Conservation (phyloP, 1,284 basidiomycete species). For the Cryptococcus amylolentus region DNA sequence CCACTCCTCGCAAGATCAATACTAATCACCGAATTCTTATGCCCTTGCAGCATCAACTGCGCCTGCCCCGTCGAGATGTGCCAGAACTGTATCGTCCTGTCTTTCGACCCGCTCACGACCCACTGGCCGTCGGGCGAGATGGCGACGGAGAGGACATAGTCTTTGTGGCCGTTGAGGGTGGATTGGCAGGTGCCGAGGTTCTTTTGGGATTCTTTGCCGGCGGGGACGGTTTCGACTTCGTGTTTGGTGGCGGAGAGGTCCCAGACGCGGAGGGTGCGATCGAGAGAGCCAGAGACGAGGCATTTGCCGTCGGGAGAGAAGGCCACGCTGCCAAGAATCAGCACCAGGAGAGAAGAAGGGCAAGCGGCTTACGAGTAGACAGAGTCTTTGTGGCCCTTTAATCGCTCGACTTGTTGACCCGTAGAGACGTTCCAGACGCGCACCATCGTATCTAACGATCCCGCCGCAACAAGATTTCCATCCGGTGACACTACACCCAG, state of each 20-base stretch:
- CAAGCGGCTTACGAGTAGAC: constrained; percentile 56
- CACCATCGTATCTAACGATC: constrained; percentile 76
- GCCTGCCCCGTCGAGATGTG: constrained; percentile 68
- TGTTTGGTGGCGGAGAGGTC: constrained; percentile 57
- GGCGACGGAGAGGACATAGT: constrained; percentile 55
- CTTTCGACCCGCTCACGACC: constrained; percentile 87
- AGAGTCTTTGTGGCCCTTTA: constrained; percentile 76
- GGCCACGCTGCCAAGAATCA: constrained; percentile 56
- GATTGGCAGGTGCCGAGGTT: constrained; percentile 62
- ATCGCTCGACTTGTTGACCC: constrained; percentile 66
- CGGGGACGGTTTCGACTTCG: constrained; percentile 29
- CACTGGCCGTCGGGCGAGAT: constrained; percentile 80
- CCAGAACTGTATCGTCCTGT: constrained; percentile 86
- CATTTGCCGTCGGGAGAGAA: constrained; percentile 76
- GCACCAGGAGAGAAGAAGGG: background rate
- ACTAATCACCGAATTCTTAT: constrained; percentile 86
- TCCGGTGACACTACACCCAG: constrained; percentile 69
- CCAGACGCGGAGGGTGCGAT: constrained; percentile 85
- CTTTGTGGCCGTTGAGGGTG: constrained; percentile 78
- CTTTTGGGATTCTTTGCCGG: constrained; percentile 47
- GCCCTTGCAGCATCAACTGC: constrained; percentile 81
- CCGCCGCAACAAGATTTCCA: constrained; percentile 74
- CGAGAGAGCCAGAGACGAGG: constrained; percentile 76
- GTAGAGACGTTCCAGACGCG: constrained; percentile 80
- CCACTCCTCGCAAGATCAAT: constrained; percentile 74